These are phyloP conservation scores for Rosa persica DNA, from an alignment of 306 rosid genomes.

Conservation along the genomic window DNA sequence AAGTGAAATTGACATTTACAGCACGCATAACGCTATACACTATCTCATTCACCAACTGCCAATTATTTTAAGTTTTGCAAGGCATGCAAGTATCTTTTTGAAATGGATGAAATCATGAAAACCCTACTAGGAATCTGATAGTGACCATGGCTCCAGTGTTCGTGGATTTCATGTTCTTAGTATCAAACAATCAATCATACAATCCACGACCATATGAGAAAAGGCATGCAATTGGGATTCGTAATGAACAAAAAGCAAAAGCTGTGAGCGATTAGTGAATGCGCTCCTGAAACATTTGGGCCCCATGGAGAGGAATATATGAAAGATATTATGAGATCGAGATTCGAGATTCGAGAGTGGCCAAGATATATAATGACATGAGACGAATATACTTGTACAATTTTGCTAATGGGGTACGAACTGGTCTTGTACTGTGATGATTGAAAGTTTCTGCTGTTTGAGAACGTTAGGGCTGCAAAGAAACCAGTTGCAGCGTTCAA, in stretches of 20 bases:
- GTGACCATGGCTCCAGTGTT: slow-evolving; percentile 11
- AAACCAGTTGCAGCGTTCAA: not conserved
- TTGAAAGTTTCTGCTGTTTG: not conserved
- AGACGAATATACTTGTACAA: not conserved
- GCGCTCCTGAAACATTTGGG: not conserved
- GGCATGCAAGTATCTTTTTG: not conserved
- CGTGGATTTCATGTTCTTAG: slow-evolving; percentile 13
- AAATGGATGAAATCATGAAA: not conserved
- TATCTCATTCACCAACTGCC: not conserved
- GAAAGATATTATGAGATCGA: slow-evolving; percentile 5
- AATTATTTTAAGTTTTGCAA: not conserved
- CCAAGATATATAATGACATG: slow-evolving; percentile 6
- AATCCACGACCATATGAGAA: not conserved
- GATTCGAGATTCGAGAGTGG: not conserved
- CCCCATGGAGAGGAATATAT: not conserved
- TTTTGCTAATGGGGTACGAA: slow-evolving; percentile 3
- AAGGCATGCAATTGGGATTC: not conserved
- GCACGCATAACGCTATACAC: not conserved
- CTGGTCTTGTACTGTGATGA: not conserved
- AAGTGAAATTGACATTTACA: not conserved
- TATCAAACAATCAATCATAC: not conserved
- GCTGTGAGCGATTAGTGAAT: not conserved
- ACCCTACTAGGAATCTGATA: not conserved
- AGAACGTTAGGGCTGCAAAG: not conserved
- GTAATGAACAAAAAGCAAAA: slow-evolving; percentile 13